Base-by-base conservation (phyloP, 1,139 yeast genomes). In the Candida sp. region DNA sequence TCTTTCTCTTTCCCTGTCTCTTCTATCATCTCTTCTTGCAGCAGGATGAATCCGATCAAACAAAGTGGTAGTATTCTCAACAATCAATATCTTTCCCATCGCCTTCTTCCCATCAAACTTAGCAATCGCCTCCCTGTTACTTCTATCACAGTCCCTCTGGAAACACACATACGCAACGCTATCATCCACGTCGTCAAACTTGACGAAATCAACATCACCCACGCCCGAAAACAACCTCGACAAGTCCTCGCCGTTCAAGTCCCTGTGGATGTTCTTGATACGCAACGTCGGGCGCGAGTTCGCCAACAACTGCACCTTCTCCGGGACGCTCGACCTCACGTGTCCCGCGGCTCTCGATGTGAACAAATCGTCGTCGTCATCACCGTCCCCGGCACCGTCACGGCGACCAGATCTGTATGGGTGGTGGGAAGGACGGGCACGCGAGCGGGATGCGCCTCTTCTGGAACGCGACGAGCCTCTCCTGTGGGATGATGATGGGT, bases 51-150 rank as follows among this genome's bases (percentile, higher is more conserved):
- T 75, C 53, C 86, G 69, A 49, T 85, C 83, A 8, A 78, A 77
- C 60, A 88, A 74, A 4, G 86, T 81, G 35, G 86, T 81, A 32
- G 88, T 81, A 55, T 79, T 82, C 58, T 83, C 86, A 32, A 86
- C 89, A 32, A 73, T 67, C 56, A 86, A 79, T 2, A 69, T 66
- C 58, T 81, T 79, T 2, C 93, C 93, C 68, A 88, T 90, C 26
- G 96, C 96, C 59, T 78, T 80, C 58, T 85, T 84, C 6, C 93
- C 92, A 61, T 88, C 86, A 62, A 80, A 87, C 58, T 75, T 73
- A 40, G 74, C 74, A 48, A 86, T 79, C 1, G 92, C 91, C 26
- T 63, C 70, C 8, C 67, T 58, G 33, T 68, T 65, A 53, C 81
- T 77, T 44, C 80, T 75, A 26, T 68, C 66, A 42, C 65, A 61